Evolutionary conservation across 306 rosid species (phyloP), one percentile per base, ranked within the genome.

Genomic region (Cicer judaicum): DNA sequence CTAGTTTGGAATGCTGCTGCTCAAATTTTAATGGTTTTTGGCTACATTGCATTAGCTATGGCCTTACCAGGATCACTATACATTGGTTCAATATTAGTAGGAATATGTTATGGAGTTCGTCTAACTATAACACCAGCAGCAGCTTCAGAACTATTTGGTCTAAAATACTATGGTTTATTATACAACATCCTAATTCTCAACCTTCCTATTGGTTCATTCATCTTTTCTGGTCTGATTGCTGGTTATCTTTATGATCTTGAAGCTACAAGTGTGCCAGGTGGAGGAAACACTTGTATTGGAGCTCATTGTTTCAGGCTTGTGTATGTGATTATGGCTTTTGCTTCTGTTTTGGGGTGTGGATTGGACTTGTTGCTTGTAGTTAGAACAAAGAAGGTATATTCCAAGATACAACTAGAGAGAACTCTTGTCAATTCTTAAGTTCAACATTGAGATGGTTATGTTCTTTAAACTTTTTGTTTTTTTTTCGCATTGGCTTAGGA

Each of bases 151-250:
- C 40, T 79, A 41, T 79, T 79, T 65, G 87, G 81, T 5, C 79
- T 83, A 1, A 83, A 75, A 72, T 83, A 75, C 76, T 79, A 79
- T 41, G 87, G 87, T 18, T 64, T 83, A 49, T 38, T 74, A 8
- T 79, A 79, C 72, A 83, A 83, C 68, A 79, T 83, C 9, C 76
- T 83, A 36, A 79, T 75, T 42, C 84, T 79, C 46, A 83, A 83
- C 44, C 83, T 83, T 36, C 83, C 86, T 1, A 62, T 79, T 8
- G 83, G 83, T 40, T 83, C 83, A 5, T 78, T 83, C 83, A 3
- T 82, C 6, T 82, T 82, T 55, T 82, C 86, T 53, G 77, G 83
- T 46, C 80, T 82, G 12, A 46, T 82, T 68, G 86, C 83, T 44
- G 83, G 86, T 7, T 76, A 67, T 53, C 69, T 78, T 8, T 82